Conservation (phyloP, 1,284 basidiomycete species). For the Boletus semigastroideus region DNA sequence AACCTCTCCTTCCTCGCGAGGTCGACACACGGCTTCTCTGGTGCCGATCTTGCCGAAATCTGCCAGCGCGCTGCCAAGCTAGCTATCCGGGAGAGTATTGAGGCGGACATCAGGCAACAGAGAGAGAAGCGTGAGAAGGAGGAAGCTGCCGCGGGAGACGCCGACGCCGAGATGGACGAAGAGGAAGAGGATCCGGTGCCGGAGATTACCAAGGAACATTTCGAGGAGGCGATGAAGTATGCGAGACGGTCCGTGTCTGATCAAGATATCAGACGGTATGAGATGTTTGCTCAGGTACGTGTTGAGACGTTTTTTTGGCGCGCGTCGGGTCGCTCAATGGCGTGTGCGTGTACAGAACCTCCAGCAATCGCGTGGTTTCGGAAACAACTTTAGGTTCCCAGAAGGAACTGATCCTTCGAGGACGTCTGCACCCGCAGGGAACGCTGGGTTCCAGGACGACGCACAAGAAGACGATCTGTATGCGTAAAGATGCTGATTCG, state of each 20-base stretch:
- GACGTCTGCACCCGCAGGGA: slow-evolving; percentile 55
- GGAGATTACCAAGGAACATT: slow-evolving; percentile 90
- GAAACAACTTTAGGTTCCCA: slow-evolving; percentile 96
- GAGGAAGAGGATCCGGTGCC: slow-evolving; percentile 95
- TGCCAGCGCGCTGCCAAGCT: slow-evolving; percentile 98
- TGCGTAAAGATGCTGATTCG: slow-evolving; percentile 45
- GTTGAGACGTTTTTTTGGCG: neutral
- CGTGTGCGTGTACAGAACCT: slow-evolving; percentile 55
- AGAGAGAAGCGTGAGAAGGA: slow-evolving; percentile 84
- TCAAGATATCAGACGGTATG: slow-evolving; percentile 92
- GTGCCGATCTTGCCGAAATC: slow-evolving; percentile 98
- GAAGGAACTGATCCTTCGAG: slow-evolving; percentile 59
- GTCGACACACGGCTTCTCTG: slow-evolving; percentile 97
- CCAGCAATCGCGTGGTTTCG: slow-evolving; percentile 85
- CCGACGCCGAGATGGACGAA: slow-evolving; percentile 70
- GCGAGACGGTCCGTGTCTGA: slow-evolving; percentile 92
- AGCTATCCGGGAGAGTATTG: slow-evolving; percentile 93
- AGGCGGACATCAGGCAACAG: slow-evolving; percentile 82
- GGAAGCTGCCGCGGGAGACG: slow-evolving; percentile 54
- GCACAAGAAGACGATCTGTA: slow-evolving; percentile 87
- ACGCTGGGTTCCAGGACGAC: slow-evolving; percentile 80
- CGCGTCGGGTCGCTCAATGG: neutral
- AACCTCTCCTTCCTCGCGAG: slow-evolving; percentile 89
- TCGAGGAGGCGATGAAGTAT: slow-evolving; percentile 97
- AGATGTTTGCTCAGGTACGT: slow-evolving; percentile 82